These are phyloP conservation scores for Furcasterigmium furcatum DNA, from an alignment of 2,329 filamentous ascomycete species.

Conservation along the genomic window DNA sequence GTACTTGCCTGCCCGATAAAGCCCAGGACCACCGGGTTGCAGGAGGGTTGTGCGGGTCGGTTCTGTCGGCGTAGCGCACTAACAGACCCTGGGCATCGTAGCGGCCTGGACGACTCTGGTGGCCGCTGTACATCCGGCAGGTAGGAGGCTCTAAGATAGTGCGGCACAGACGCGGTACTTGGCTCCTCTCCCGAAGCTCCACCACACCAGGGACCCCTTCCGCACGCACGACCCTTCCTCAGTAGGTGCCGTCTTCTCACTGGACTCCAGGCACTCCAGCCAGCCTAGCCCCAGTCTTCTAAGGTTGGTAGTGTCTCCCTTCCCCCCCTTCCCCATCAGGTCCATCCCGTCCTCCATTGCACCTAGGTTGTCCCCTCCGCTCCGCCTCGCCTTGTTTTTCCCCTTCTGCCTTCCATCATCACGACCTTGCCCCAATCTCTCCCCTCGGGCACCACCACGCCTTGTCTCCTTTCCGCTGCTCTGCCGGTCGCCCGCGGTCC, in stretches of 20 bases:
- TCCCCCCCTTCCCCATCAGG: not conserved
- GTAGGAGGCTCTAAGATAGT: not conserved
- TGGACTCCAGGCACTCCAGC: not conserved
- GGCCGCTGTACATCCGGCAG: not conserved
- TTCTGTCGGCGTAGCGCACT: not conserved
- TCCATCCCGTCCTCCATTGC: not conserved
- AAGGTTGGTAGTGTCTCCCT: not conserved
- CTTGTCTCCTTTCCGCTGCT: not conserved
- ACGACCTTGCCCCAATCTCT: constrained; percentile 3
- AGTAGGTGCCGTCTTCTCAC: too few species aligned
- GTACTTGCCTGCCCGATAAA: too few species aligned
- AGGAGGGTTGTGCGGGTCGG: not conserved
- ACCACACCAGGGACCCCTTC: not conserved
- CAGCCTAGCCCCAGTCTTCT: too few species aligned
- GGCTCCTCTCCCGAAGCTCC: not conserved
- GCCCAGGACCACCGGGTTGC: too few species aligned
- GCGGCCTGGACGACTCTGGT: too few species aligned
- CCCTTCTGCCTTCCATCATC: constrained; percentile 8
- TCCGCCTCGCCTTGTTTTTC: constrained; percentile 4
- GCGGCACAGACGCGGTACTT: not conserved
- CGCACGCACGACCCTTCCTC: too few species aligned
- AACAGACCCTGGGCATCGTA: not conserved
- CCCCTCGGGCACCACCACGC: not conserved
- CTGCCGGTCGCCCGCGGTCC: not conserved
- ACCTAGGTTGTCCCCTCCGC: not conserved